Base-by-base conservation (phyloP, 164 flowering plant genomes). In the Vitis rupestris region DNA sequence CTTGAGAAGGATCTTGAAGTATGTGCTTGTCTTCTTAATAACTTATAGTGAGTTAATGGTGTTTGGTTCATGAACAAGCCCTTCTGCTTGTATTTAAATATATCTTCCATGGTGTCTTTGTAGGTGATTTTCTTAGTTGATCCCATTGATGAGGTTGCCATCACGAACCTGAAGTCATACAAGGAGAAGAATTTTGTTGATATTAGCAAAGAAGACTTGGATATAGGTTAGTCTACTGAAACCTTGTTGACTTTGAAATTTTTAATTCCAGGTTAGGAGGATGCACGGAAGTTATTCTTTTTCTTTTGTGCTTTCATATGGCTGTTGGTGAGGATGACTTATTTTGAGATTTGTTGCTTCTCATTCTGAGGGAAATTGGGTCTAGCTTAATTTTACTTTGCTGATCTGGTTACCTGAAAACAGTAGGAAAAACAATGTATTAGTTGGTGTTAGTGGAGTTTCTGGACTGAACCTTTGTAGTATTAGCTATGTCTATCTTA, bases 121-220 rank as follows among this genome's bases (percentile, higher is more conserved):
- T 72, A 95, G 99, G 99, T 93, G 53, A 81, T 95, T 19, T 89
- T 79, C 79, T 77, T 95, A 64, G 90, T 95, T 72, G 99, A 95
- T 75, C 97, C 98, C 19, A 95, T 93, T 72, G 99, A 95, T 72
- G 98, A 95, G 79, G 81, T 93, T 81, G 94, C 99, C 11, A 66
- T 93, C 78, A 90, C 88, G 76, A 91, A 84, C 74, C 79, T 95
- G 68, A 90, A 93, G 73, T 80, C 90, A n/a, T 95, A 91, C 83
- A 87, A 90, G 83, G 98, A 93, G 49, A 95, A 95, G 83, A 82
- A 90, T 56, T 95, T 95, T 73, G 87, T 95, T 63, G 99, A 95
- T 76, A 87, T 91, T 70, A 93, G 92, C 92, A 92, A 92, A 87
- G 97, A 94, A 75, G 97, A 92, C 78, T 74, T 94, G 74, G 94